Conservation (phyloP, 129 eudicot genomes). For the Chrysanthemum lavandulifolium region DNA sequence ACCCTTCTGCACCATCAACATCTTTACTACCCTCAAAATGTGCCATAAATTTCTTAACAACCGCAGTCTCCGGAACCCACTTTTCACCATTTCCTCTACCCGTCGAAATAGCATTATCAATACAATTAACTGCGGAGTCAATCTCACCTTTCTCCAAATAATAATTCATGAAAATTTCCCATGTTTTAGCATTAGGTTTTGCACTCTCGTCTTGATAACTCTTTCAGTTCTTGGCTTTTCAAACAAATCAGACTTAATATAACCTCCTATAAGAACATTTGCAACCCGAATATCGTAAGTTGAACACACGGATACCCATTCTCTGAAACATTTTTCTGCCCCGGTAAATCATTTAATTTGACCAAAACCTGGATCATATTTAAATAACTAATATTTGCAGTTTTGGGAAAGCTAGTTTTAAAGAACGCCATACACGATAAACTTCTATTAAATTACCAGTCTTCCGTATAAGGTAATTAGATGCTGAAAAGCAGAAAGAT, state of each 20-base stretch:
- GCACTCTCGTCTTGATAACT: slow-evolving; percentile 58
- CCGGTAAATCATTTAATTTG: slow-evolving; percentile 82
- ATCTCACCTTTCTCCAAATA: too few relatives aligned
- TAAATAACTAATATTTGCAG: slow-evolving; percentile 75
- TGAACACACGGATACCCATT: slow-evolving; percentile 68
- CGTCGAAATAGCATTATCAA: slow-evolving; percentile 55
- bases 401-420: slow-evolving; percentile 77
- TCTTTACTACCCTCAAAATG: slow-evolving; percentile 68
- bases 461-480: slow-evolving; percentile 81
- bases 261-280: slow-evolving; percentile 69
- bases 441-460: slow-evolving; percentile 86
- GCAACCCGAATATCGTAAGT: slow-evolving; percentile 71
- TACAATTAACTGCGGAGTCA: slow-evolving; percentile 57
- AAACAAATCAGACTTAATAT: slow-evolving; percentile 45
- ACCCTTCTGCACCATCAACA: slow-evolving; percentile 76
- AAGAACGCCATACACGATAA: slow-evolving; percentile 94
- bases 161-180: slow-evolving; percentile 91
- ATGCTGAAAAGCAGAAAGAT: slow-evolving; percentile 35
- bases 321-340: slow-evolving; percentile 90
- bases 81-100: slow-evolving; percentile 59
- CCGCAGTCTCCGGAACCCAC: slow-evolving; percentile 57
- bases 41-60: slow-evolving; percentile 47
- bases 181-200: slow-evolving; percentile 86
- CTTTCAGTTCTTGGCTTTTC: slow-evolving; percentile 74
- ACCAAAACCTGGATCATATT: slow-evolving; percentile 91